Conservation (phyloP, 176 grass and related monocot genomes). For the Aegilops longissima region DNA sequence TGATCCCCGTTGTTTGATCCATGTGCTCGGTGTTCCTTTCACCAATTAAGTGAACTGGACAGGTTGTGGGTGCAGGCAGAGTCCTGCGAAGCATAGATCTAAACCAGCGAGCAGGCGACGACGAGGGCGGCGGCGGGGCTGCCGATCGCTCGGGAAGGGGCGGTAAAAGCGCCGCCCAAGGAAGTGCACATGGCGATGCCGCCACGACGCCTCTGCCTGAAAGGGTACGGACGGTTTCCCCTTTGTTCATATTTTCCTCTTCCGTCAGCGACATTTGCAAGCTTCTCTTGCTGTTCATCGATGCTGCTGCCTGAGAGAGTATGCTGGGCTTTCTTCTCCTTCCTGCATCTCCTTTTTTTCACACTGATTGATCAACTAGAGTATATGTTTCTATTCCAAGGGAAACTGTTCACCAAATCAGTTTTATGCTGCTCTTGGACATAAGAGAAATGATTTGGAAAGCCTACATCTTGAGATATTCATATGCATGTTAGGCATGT, state of each 20-base stretch:
- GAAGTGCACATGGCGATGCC: neutral
- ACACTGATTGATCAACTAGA: neutral
- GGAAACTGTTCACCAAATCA: no score
- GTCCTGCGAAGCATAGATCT: neutral
- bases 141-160: constrained; percentile 22
- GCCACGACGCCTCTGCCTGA: neutral
- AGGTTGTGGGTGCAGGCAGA: no score
- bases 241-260: neutral
- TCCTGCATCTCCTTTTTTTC: neutral
- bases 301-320: constrained; percentile 48
- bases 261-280: neutral
- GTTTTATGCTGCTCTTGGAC: no score
- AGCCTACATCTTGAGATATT: no score
- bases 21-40: no score
- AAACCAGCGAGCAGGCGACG: neutral
- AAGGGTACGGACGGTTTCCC: neutral
- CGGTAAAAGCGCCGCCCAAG: constrained; percentile 25
- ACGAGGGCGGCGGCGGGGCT: constrained; percentile 3
- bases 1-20: neutral
- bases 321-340: neutral
- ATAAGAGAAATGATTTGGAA: no score
- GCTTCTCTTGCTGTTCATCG: neutral
- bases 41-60: no score
- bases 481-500: no score
- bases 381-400: neutral